These are phyloP conservation scores for Dicorynia guianensis DNA, from an alignment of 306 rosid genomes.

Conservation along the genomic window DNA sequence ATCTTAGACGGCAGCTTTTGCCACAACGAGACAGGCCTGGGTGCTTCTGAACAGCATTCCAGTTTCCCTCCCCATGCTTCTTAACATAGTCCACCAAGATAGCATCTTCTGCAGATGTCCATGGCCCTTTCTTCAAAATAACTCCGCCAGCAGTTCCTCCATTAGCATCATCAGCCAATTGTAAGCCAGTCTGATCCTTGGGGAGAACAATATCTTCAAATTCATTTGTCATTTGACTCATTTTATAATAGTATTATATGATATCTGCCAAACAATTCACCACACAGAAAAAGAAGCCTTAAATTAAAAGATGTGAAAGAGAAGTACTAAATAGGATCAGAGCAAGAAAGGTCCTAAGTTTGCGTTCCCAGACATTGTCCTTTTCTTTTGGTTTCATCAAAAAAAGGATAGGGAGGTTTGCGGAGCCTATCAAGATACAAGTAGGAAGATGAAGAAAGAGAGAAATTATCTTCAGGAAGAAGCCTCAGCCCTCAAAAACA, in stretches of 20 bases:
- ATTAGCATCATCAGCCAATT: slow-evolving; percentile 59
- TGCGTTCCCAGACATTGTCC: slow-evolving; percentile 22
- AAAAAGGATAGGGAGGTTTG: not conserved
- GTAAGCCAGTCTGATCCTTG: slow-evolving; percentile 54
- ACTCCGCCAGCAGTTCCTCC: slow-evolving; percentile 52
- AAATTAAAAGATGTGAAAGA: slow-evolving; percentile 4
- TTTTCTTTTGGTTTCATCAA: slow-evolving; percentile 18
- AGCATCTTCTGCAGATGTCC: slow-evolving; percentile 92
- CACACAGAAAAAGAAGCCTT: slow-evolving; percentile 30
- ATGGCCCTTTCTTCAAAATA: slow-evolving; percentile 91
- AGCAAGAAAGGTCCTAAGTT: slow-evolving; percentile 34
- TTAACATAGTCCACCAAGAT: slow-evolving; percentile 89
- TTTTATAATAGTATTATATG: slow-evolving; percentile 41
- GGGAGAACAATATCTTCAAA: slow-evolving; percentile 63
- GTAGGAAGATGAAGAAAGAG: slow-evolving; percentile 9
- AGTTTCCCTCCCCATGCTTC: slow-evolving; percentile 96
- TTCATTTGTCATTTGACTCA: slow-evolving; percentile 62
- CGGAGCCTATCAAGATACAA: slow-evolving; percentile 32
- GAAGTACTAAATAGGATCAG: slow-evolving; percentile 3
- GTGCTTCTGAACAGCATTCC: slow-evolving; percentile 99
- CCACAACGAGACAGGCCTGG: slow-evolving; percentile 92
- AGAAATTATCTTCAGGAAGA: slow-evolving; percentile 26
- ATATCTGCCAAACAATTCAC: slow-evolving; percentile 49
- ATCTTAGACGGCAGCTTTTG: slow-evolving; percentile 95
- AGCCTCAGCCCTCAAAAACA: slow-evolving; percentile 3